These are phyloP conservation scores for Apiospora arundinis DNA, from an alignment of 2,329 filamentous ascomycete species.

Conservation along the genomic window DNA sequence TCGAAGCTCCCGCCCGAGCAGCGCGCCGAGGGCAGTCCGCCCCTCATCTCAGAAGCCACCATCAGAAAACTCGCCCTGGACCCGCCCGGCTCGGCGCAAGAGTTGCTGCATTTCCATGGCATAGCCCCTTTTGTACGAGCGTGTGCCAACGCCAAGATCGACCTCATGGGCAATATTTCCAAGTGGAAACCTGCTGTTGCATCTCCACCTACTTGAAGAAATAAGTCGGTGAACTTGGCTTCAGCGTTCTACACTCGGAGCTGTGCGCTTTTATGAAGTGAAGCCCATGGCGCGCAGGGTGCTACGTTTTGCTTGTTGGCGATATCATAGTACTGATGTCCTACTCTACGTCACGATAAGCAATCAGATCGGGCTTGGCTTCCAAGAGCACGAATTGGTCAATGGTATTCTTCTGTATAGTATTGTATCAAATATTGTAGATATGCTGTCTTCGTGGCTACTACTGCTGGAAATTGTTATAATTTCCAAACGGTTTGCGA, in stretches of 20 bases:
- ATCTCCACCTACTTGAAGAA: not conserved
- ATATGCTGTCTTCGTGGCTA: too few relatives aligned
- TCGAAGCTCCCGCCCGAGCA: constrained; percentile 12
- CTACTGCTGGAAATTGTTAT: not conserved
- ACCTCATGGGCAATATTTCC: constrained; percentile 9
- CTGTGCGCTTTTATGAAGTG: not conserved
- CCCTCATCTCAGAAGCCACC: constrained; percentile 1
- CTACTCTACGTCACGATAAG: not conserved
- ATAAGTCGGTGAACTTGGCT: too few relatives aligned
- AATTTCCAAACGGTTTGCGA: not conserved
- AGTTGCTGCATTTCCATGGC: not conserved
- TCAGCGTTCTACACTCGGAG: not conserved
- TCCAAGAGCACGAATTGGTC: not conserved
- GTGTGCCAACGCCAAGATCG: constrained; percentile 16
- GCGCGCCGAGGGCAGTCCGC: not conserved
- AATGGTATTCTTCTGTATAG: not conserved
- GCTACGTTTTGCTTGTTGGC: not conserved
- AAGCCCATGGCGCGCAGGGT: not conserved
- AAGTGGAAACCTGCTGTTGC: constrained; percentile 12
- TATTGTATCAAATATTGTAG: not conserved
- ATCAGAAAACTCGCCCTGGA: not conserved
- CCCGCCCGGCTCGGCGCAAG: constrained; percentile 4
- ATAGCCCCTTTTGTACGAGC: constrained; percentile 8
- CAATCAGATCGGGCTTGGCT: not conserved
- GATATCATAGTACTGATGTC: not conserved